Evolutionary conservation across 805 yeast species (phyloP).

Genomic region (Starmerella ratchasimensis): DNA sequence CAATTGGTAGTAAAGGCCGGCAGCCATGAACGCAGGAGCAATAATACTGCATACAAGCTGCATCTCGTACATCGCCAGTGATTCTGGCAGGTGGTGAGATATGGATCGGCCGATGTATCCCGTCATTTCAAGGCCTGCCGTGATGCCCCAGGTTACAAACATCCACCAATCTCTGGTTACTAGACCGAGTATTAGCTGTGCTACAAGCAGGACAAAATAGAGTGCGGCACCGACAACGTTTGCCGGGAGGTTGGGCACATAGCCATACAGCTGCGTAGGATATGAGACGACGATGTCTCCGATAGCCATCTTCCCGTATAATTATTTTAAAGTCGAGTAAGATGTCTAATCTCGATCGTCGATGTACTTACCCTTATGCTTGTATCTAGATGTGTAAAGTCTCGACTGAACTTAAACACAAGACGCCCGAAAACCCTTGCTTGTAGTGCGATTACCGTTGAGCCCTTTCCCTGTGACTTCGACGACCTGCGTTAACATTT

Average conservation of each 20-base stretch:
- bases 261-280: no score
- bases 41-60: slow-evolving; percentile 59
- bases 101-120: slow-evolving; percentile 57
- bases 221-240: slow-evolving; percentile 44
- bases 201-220: slow-evolving; percentile 36
- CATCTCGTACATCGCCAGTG: slow-evolving; percentile 36
- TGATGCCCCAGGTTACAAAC: slow-evolving; percentile 41
- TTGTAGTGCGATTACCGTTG: no score
- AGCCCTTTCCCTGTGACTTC: no score
- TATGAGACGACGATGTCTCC: neutral
- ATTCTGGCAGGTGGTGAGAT: slow-evolving; percentile 26
- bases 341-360: no score
- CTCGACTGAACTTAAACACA: no score
- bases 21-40: slow-evolving; percentile 77
- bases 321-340: neutral
- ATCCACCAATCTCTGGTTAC: slow-evolving; percentile 53
- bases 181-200: slow-evolving; percentile 33
- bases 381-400: no score
- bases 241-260: slow-evolving; percentile 39
- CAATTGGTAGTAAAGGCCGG: slow-evolving; percentile 60
- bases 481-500: no score
- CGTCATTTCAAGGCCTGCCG: slow-evolving; percentile 44
- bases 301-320: neutral
- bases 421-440: no score
- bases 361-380: no score